phyloP scores from a whole-genome alignment of 331 rosid species.

The Malus hybrid region DNA sequence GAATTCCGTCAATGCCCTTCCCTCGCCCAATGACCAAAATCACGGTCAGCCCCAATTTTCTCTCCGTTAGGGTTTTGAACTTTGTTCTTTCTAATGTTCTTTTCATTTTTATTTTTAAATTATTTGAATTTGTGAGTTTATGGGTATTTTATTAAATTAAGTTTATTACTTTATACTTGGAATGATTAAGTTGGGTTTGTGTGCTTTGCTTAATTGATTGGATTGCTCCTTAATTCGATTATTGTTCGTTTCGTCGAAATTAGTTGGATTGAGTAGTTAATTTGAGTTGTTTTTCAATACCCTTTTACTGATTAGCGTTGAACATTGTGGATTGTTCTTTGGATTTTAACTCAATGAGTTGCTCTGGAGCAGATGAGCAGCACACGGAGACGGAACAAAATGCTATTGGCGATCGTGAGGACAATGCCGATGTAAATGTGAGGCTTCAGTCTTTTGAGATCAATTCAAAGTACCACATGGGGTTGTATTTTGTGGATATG shows the following conservation, averaged over 20 bases:
- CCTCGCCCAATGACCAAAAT: slow-evolving; percentile 15
- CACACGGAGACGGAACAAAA: slow-evolving; percentile 18
- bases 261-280: not conserved
- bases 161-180: not conserved
- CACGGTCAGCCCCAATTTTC: slow-evolving; percentile 25
- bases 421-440: slow-evolving; percentile 24
- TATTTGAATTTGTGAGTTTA: not conserved
- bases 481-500: not conserved
- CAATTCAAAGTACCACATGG: not conserved
- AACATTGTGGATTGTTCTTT: not conserved
- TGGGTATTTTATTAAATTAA: not conserved
- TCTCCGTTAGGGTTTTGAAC: not conserved
- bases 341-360: slow-evolving; percentile 1
- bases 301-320: not conserved
- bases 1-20: slow-evolving; percentile 9
- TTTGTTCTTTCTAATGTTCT: too few species aligned
- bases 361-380: slow-evolving; percentile 26
- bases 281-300: not conserved
- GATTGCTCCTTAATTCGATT: not conserved
- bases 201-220: not conserved
- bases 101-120: too few species aligned
- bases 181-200: not conserved
- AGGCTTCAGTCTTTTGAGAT: slow-evolving; percentile 1
- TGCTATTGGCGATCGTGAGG: slow-evolving; percentile 19
- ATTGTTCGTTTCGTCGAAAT: not conserved